phyloP scores from a whole-genome alignment of 2,329 filamentous ascomycete species.

The Exophiala phaeomuriformis region DNA sequence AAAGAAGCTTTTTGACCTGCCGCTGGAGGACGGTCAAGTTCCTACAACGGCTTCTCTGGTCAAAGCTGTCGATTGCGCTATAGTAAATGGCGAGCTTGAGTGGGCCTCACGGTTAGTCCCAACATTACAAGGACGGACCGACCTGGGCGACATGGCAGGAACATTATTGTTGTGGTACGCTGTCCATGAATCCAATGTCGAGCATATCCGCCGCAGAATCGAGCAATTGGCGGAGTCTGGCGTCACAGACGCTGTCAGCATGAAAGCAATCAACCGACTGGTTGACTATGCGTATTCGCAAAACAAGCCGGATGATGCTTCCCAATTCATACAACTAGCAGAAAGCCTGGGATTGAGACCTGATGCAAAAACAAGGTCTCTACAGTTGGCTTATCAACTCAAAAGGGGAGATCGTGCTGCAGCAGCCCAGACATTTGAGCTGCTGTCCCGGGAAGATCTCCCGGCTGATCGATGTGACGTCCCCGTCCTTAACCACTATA shows the following conservation, averaged over 20 bases:
- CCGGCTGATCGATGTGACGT: conserved; percentile 51
- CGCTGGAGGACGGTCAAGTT: conserved; percentile 37
- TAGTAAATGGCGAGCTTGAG: conserved; percentile 51
- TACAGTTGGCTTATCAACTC: conserved; percentile 72
- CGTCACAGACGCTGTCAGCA: conserved; percentile 51
- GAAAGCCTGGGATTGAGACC: conserved; percentile 58
- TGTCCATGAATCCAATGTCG: conserved; percentile 61
- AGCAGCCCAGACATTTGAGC: conserved; percentile 48
- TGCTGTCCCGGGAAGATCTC: conserved; percentile 44
- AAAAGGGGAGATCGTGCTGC: conserved; percentile 64
- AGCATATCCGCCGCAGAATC: conserved; percentile 68
- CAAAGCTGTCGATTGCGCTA: conserved; percentile 54
- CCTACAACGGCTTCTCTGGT: conserved; percentile 45
- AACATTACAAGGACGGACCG: conserved; percentile 11
- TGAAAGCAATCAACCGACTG: conserved; percentile 67
- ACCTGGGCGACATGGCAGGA: conserved; percentile 38
- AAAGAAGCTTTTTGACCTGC: conserved; percentile 59
- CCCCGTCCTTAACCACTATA: conserved; percentile 61
- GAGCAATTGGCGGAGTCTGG: conserved; percentile 52
- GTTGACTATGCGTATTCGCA: conserved; percentile 64
- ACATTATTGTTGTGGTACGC: conserved; percentile 69
- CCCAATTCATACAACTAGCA: conserved; percentile 64
- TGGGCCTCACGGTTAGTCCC: conserved; percentile 48
- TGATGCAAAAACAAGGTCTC: conserved; percentile 61
- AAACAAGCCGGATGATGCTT: conserved; percentile 62